Evolutionary conservation across 1,284 basidiomycete genomes (phyloP).

Genomic region (Stereum hirsutum): DNA sequence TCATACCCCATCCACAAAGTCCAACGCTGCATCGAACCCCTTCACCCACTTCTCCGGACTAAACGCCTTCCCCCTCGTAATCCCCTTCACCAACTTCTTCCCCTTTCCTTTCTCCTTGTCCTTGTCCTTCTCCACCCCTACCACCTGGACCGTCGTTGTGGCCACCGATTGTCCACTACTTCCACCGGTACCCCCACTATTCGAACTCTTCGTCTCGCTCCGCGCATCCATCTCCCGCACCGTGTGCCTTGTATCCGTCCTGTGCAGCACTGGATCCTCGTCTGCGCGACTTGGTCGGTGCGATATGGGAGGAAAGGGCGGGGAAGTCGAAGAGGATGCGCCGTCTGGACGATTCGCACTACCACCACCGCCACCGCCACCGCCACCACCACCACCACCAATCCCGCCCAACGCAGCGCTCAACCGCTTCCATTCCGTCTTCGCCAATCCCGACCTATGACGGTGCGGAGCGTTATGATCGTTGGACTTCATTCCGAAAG

Average conservation of each 20-base stretch:
- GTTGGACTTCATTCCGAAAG: too few relatives aligned
- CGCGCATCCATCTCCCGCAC: background rate
- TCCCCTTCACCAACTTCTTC: background rate
- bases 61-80: conserved; percentile 24
- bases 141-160: too few relatives aligned
- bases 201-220: background rate
- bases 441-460: too few relatives aligned
- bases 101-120: background rate
- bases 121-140: background rate
- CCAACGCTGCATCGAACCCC: conserved; percentile 35
- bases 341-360: too few relatives aligned
- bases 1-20: conserved; percentile 33
- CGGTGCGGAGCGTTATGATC: too few relatives aligned
- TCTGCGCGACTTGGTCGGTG: background rate
- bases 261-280: background rate
- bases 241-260: background rate
- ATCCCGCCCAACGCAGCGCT: background rate
- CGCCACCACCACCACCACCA: too few relatives aligned
- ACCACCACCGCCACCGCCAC: too few relatives aligned
- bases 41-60: conserved; percentile 30
- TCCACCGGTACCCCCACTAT: background rate
- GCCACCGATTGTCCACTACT: too few relatives aligned
- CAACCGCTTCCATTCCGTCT: background rate
- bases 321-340: background rate
- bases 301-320: background rate